phyloP scores from a whole-genome alignment of 2,329 filamentous ascomycete species.

The Exserohilum turcica region DNA sequence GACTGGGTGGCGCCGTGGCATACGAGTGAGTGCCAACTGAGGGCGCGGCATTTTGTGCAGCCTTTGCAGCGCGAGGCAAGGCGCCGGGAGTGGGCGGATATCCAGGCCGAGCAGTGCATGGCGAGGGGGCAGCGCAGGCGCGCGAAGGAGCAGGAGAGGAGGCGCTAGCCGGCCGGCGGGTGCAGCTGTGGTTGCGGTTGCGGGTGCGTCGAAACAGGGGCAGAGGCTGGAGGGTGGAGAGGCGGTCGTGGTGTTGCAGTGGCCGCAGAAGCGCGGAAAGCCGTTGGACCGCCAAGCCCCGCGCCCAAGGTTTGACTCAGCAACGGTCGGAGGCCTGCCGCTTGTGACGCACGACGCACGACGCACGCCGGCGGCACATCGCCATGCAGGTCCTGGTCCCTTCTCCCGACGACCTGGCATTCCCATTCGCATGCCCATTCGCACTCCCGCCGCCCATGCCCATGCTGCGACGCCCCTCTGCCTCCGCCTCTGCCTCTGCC shows the following conservation, averaged over 20 bases:
- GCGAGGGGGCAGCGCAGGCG: too few species aligned
- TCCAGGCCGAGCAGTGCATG: neutral
- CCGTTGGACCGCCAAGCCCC: conserved; percentile 7
- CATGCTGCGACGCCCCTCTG: too few species aligned
- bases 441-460: too few species aligned
- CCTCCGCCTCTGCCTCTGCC: too few species aligned
- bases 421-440: too few species aligned
- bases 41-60: neutral
- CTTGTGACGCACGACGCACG: conserved; percentile 11
- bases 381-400: conserved; percentile 12
- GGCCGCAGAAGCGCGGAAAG: neutral
- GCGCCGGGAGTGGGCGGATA: conserved; percentile 3
- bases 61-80: neutral
- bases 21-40: neutral
- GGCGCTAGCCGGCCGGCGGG: neutral
- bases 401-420: conserved; percentile 14
- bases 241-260: conserved; percentile 1
- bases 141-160: neutral
- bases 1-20: conserved; percentile 2
- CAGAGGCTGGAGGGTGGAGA: neutral
- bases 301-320: conserved; percentile 4
- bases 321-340: conserved; percentile 8
- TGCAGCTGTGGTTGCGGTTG: too few species aligned
- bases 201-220: neutral
- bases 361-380: conserved; percentile 6